Evolutionary conservation across 1,284 basidiomycete species (phyloP).

Genomic region (Pyrrhoderma noxium): DNA sequence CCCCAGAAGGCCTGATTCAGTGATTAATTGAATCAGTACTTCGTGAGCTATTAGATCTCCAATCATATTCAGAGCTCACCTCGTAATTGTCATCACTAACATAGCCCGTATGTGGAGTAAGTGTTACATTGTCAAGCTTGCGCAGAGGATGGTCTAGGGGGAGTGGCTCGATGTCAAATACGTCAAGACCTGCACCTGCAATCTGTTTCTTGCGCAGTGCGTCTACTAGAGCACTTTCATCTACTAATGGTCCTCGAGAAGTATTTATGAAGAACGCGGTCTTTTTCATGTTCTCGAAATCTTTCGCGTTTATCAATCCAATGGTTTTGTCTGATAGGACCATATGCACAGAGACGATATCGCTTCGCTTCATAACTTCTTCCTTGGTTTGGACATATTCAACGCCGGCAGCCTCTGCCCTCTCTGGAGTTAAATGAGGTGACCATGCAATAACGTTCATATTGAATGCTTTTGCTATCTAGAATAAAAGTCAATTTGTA

Average conservation of each 20-base stretch:
- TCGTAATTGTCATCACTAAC: conserved; percentile 43
- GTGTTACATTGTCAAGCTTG: conserved; percentile 42
- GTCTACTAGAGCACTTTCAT: conserved; percentile 46
- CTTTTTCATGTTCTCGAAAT: conserved; percentile 46
- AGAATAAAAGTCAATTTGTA: conserved; percentile 12
- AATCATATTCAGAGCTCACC: conserved; percentile 26
- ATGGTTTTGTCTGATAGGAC: conserved; percentile 45
- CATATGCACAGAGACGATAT: conserved; percentile 55
- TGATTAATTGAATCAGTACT: background rate
- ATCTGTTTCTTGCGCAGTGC: conserved; percentile 42
- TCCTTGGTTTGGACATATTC: conserved; percentile 43
- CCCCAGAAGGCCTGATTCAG: conserved; percentile 26
- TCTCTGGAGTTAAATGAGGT: conserved; percentile 51
- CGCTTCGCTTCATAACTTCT: conserved; percentile 43
- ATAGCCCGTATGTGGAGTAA: conserved; percentile 58
- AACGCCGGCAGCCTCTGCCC: conserved; percentile 44
- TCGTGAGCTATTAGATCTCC: background rate
- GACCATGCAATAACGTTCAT: conserved; percentile 61
- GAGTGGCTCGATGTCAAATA: conserved; percentile 57
- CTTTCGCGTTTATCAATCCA: conserved; percentile 39
- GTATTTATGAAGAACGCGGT: conserved; percentile 58
- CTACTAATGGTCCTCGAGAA: conserved; percentile 52
- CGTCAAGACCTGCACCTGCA: conserved; percentile 49
- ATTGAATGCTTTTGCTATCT: conserved; percentile 53
- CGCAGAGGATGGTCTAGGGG: conserved; percentile 48